Conservation (phyloP, 202 grass and related monocot species). For the Elaeis oleifera region DNA sequence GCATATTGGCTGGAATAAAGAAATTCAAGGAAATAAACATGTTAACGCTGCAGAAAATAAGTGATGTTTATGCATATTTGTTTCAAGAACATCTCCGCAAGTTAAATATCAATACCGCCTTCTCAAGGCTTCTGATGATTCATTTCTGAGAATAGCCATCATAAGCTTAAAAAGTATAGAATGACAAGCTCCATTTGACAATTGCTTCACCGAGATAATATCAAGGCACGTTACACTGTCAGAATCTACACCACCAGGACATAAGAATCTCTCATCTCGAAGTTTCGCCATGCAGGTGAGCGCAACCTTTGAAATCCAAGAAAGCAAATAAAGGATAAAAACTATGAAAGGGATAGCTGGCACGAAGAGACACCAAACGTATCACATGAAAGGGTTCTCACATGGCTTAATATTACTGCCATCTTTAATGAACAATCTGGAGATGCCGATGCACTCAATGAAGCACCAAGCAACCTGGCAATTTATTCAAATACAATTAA, state of each 20-base stretch:
- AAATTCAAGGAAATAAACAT: conserved; percentile 15
- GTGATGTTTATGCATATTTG: conserved; percentile 3
- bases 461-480: conserved; percentile 81
- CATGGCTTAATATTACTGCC: conserved; percentile 80
- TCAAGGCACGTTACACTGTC: conserved; percentile 77
- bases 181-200: conserved; percentile 77
- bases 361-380: conserved; percentile 20
- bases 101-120: conserved; percentile 45
- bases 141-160: conserved; percentile 66
- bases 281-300: conserved; percentile 98
- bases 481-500: conserved; percentile 21
- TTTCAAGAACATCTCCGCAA: conserved; percentile 6
- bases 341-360: conserved; percentile 4
- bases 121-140: conserved; percentile 88
- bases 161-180: conserved; percentile 85
- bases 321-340: conserved; percentile 21
- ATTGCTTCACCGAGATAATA: conserved; percentile 70
- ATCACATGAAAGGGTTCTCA: conserved; percentile 28
- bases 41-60: background rate
- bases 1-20: conserved; percentile 76
- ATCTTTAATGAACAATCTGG: conserved; percentile 95
- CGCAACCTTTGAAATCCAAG: conserved; percentile 54
- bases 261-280: conserved; percentile 87
- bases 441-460: conserved; percentile 72
- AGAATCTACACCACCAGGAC: conserved; percentile 64